Conservation (phyloP, 306 rosid genomes). For the Malus fusca region DNA sequence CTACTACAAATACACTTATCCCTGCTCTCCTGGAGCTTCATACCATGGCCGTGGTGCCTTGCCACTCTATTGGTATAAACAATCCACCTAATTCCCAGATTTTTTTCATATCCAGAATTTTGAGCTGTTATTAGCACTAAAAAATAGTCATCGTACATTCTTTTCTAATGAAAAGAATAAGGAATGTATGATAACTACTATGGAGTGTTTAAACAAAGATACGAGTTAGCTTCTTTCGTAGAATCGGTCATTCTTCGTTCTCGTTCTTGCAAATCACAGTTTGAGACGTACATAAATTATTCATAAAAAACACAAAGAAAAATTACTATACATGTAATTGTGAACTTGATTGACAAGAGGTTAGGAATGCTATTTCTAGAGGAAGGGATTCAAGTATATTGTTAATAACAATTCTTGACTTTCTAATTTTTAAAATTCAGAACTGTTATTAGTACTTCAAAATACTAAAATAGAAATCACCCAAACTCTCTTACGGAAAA, state of each 20-base stretch:
- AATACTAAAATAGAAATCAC: neutral
- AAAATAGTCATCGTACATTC: neutral
- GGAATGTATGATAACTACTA: neutral
- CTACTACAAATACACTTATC: slow-evolving; percentile 64
- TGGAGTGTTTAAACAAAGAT: too few species aligned
- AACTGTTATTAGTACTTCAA: too few species aligned
- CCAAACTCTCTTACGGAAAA: too few species aligned
- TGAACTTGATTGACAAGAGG: neutral
- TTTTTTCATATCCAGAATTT: neutral
- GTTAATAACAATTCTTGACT: neutral
- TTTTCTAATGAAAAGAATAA: neutral
- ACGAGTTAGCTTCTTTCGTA: neutral
- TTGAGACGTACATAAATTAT: neutral
- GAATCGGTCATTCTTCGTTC: neutral
- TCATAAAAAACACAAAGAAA: too few species aligned
- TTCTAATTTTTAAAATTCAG: too few species aligned
- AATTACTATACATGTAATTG: neutral
- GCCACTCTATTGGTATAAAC: slow-evolving; percentile 77
- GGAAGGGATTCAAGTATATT: neutral
- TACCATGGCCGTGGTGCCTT: slow-evolving; percentile 97
- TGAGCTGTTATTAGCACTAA: neutral
- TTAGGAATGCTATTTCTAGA: neutral
- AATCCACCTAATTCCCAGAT: neutral
- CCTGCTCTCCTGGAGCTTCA: slow-evolving; percentile 82
- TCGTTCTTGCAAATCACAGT: neutral